These are phyloP conservation scores for Dalbergia oliveri DNA, from an alignment of 306 rosid species.

Conservation along the genomic window DNA sequence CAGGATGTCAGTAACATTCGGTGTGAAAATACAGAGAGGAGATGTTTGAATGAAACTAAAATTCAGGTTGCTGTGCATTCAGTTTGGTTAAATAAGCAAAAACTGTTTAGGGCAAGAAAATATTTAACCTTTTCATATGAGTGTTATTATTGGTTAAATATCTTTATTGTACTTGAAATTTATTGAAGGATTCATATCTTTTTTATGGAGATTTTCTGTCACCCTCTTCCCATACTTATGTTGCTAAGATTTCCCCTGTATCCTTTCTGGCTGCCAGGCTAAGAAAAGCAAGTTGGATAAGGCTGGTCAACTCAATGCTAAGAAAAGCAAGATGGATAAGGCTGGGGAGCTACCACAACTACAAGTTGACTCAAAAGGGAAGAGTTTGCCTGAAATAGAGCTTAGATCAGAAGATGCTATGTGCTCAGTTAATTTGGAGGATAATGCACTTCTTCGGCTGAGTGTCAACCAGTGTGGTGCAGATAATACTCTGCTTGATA, in stretches of 20 bases:
- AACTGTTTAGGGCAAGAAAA: conserved; percentile 1
- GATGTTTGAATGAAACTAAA: conserved; percentile 62
- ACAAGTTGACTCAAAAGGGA: conserved; percentile 7
- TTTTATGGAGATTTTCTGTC: conserved; percentile 24
- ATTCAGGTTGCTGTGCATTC: conserved; percentile 61
- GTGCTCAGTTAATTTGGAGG: conserved; percentile 42
- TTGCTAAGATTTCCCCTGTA: conserved; percentile 16
- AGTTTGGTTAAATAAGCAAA: neutral
- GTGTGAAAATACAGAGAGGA: conserved; percentile 58
- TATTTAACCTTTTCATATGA: neutral
- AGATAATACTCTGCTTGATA: conserved; percentile 51
- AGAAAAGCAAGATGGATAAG: conserved; percentile 45
- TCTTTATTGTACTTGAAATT: neutral
- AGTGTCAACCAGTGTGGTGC: conserved; percentile 42
- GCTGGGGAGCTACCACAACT: conserved; percentile 14
- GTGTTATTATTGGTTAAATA: conserved; percentile 10
- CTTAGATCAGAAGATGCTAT: conserved; percentile 52
- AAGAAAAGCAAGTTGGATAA: conserved; percentile 59
- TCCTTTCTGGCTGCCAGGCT: conserved; percentile 56
- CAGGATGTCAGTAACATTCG: conserved; percentile 73
- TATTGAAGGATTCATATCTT: conserved; percentile 32
- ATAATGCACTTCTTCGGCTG: conserved; percentile 39
- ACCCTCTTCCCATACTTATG: conserved; percentile 11
- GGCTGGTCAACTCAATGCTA: conserved; percentile 47
- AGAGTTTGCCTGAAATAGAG: conserved; percentile 29